These are phyloP conservation scores for Phytophthora aleatoria DNA, from an alignment of 352 stramenopile genomes.

Conservation along the genomic window DNA sequence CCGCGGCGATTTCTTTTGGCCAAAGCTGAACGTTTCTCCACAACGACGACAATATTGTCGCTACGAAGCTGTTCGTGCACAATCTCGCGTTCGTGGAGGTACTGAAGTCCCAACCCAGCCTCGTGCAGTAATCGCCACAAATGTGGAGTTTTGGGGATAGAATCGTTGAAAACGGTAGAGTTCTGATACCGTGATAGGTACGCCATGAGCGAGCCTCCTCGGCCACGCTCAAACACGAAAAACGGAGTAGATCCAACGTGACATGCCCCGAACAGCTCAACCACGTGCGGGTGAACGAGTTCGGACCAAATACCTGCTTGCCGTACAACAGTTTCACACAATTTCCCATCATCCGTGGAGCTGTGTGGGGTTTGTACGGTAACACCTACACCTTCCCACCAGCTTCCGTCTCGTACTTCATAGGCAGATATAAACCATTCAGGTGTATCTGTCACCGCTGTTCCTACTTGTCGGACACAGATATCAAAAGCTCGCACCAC, in stretches of 20 bases:
- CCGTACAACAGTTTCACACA: slow-evolving; percentile 22
- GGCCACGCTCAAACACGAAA: slow-evolving; percentile 29
- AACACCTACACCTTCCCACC: slow-evolving; percentile 40
- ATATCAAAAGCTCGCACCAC: slow-evolving; percentile 17
- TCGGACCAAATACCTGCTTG: slow-evolving; percentile 39
- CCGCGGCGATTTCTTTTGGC: neutral
- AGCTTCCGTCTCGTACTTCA: slow-evolving; percentile 32
- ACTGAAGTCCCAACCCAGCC: slow-evolving; percentile 33
- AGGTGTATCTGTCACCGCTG: slow-evolving; percentile 8
- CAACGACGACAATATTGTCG: slow-evolving; percentile 31
- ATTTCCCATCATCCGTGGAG: neutral
- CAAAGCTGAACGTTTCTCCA: slow-evolving; percentile 11
- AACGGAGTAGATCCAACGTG: slow-evolving; percentile 26
- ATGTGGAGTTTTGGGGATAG: neutral
- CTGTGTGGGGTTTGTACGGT: slow-evolving; percentile 6
- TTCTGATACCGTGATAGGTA: slow-evolving; percentile 6
- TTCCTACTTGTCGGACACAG: slow-evolving; percentile 3
- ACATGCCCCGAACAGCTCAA: slow-evolving; percentile 38
- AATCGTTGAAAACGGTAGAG: too few relatives aligned
- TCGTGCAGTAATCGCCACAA: slow-evolving; percentile 32
- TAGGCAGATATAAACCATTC: slow-evolving; percentile 37
- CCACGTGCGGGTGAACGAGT: slow-evolving; percentile 37
- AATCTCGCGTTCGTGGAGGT: slow-evolving; percentile 42
- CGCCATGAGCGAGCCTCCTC: slow-evolving; percentile 24
- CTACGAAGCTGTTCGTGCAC: slow-evolving; percentile 27